A percentile compares a stretch with the other conserved stretches of the same genome.
phyloP scores from a whole-genome alignment of 2,329 filamentous ascomycete species.

The Cephalotrichum gorgonifer region DNA sequence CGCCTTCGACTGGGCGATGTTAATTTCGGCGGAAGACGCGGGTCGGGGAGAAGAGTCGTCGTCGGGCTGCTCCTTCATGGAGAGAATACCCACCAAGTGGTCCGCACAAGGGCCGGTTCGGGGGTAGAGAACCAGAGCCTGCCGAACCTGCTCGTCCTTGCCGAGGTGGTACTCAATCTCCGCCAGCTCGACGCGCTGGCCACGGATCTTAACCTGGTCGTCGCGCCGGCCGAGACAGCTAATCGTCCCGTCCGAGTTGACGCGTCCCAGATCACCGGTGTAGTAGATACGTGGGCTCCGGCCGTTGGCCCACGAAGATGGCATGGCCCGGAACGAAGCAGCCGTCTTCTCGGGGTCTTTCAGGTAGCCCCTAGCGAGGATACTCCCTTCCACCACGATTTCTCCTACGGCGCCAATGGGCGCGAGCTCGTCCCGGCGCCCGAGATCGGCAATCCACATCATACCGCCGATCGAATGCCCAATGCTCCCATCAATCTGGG shows the following conservation, averaged over 20 bases:
- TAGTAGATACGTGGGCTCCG: constrained; percentile 8
- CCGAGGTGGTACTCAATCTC: constrained; percentile 41
- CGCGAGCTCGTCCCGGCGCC: constrained; percentile 15
- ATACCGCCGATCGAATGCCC: neutral
- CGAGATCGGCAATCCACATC: constrained; percentile 20
- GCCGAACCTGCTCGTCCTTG: constrained; percentile 16
- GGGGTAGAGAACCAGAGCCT: constrained; percentile 21
- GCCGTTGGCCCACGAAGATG: constrained; percentile 27
- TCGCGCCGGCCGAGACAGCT: constrained; percentile 54
- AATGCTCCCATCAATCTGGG: neutral
- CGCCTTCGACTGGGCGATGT: neutral
- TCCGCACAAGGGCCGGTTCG: constrained; percentile 10
- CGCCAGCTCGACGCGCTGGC: constrained; percentile 53
- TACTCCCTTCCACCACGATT: constrained; percentile 28
- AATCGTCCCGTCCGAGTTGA: constrained; percentile 13
- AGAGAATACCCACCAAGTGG: neutral
- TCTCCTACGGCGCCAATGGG: constrained; percentile 23
- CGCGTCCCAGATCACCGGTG: constrained; percentile 11
- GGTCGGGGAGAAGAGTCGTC: neutral
- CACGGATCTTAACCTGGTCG: constrained; percentile 55
- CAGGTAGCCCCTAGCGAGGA: constrained; percentile 37
- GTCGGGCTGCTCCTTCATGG: neutral
- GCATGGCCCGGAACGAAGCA: constrained; percentile 28
- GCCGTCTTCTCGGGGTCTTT: constrained; percentile 32
- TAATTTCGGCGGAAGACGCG: neutral